A percentile compares a stretch with the other conserved stretches of the same genome.
Evolutionary conservation across 768 basidiomycete genomes (phyloP).

Genomic region (Lanmaoa pseudosensibilis): DNA sequence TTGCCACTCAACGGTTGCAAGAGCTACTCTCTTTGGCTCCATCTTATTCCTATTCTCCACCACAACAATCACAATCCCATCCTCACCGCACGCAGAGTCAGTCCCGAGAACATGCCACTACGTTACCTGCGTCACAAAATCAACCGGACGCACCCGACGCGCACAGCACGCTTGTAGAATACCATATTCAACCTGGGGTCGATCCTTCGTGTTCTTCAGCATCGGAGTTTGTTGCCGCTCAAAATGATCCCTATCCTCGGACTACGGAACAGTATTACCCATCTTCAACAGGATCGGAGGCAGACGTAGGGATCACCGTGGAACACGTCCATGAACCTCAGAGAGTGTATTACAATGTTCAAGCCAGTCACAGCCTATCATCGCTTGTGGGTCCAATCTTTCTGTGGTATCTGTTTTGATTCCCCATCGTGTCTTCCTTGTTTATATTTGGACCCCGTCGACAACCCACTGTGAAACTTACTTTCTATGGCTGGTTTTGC

Average conservation of each 20-base stretch:
- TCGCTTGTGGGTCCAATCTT: slow-evolving; percentile 24
- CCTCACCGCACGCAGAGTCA: neutral
- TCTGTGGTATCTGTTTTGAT: neutral
- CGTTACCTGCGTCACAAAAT: neutral
- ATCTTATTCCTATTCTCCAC: neutral
- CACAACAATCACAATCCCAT: neutral
- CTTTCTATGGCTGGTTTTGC: neutral
- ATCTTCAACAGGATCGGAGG: neutral
- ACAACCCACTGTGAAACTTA: neutral
- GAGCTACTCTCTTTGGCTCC: slow-evolving; percentile 20
- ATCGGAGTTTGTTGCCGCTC: neutral
- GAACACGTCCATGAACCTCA: slow-evolving; percentile 14
- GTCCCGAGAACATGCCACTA: neutral
- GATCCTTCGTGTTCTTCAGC: slow-evolving; percentile 7
- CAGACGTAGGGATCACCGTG: slow-evolving; percentile 18
- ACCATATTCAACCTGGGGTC: neutral
- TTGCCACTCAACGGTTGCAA: slow-evolving; percentile 25
- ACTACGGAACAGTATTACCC: slow-evolving; percentile 5
- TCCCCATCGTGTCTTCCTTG: neutral
- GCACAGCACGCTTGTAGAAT: neutral
- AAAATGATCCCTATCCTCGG: slow-evolving; percentile 2
- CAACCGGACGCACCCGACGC: neutral
- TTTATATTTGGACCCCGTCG: neutral
- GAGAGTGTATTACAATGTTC: slow-evolving; percentile 14
- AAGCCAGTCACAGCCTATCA: slow-evolving; percentile 19